Conservation (phyloP, 1,284 basidiomycete genomes). For the Melampsora americana region DNA sequence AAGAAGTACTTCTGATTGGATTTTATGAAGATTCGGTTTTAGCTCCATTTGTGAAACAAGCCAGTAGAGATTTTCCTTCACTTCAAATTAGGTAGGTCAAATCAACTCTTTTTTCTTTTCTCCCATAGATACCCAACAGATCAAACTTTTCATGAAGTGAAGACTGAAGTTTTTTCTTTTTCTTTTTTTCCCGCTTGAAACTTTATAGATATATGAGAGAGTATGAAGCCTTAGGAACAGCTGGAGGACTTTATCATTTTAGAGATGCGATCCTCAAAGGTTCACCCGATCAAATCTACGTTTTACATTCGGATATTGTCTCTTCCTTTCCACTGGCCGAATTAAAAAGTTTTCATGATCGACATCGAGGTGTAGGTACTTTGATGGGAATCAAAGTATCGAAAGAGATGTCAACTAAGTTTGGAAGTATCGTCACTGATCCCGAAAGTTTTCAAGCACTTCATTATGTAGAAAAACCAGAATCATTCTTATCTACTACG, state of each 20-base stretch:
- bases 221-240: conserved; percentile 59
- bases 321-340: conserved; percentile 56
- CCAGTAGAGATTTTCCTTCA: conserved; percentile 58
- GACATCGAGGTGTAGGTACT: conserved; percentile 59
- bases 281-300: conserved; percentile 58
- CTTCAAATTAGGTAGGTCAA: conserved; percentile 56
- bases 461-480: conserved; percentile 59
- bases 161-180: background rate
- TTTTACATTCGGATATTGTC: conserved; percentile 60
- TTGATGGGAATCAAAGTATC: conserved; percentile 58
- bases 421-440: conserved; percentile 59
- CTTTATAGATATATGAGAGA: conserved; percentile 57
- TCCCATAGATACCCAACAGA: background rate
- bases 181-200: no score
- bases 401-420: conserved; percentile 57
- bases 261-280: conserved; percentile 58
- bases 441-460: conserved; percentile 52
- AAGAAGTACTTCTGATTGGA: conserved; percentile 59
- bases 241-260: conserved; percentile 53
- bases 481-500: conserved; percentile 58
- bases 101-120: background rate
- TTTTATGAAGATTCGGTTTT: conserved; percentile 60
- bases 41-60: conserved; percentile 57
- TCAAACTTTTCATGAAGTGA: background rate
- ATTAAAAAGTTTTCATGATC: conserved; percentile 57